Percentiles rank a stretch among this genome's conserved stretches.
Conservation (phyloP, 202 grass and related monocot genomes). For the Brachypodium distachyon region DNA sequence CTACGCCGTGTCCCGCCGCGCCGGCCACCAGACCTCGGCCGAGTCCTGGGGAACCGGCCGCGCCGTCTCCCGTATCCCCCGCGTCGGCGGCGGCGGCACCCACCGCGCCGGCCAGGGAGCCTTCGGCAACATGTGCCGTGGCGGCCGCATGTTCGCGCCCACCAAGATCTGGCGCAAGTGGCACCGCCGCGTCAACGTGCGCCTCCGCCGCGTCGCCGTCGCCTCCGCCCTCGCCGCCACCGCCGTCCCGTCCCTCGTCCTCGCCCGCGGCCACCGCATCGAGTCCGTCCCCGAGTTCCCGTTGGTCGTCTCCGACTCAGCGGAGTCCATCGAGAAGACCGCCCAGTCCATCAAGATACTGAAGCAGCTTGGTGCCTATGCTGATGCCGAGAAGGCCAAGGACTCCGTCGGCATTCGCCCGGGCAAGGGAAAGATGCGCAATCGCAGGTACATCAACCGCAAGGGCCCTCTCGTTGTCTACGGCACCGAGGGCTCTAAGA, state of each 20-base stretch:
- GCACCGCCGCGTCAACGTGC: constrained; percentile 48
- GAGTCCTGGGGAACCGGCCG: constrained; percentile 70
- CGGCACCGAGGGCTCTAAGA: constrained; percentile 64
- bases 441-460: constrained; percentile 68
- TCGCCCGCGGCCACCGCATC: constrained; percentile 52
- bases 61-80: constrained; percentile 61
- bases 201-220: constrained; percentile 41
- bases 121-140: constrained; percentile 82
- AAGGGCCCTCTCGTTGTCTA: constrained; percentile 76
- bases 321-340: constrained; percentile 67
- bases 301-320: constrained; percentile 50
- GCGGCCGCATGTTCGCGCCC: constrained; percentile 67
- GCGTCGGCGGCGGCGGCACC: constrained; percentile 54
- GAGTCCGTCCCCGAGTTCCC: constrained; percentile 62
- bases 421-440: constrained; percentile 60
- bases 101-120: constrained; percentile 75
- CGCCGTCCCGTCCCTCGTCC: constrained; percentile 57
- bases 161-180: constrained; percentile 65
- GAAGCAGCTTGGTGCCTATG: constrained; percentile 49
- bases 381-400: constrained; percentile 74
- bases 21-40: constrained; percentile 63
- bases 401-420: constrained; percentile 55
- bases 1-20: constrained; percentile 53
- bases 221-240: constrained; percentile 61
- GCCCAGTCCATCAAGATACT: constrained; percentile 56